Evolutionary conservation across 78 protist species (phyloP), one percentile per base, ranked within the genome.

Genomic region (Dictyostelium purpureum): DNA sequence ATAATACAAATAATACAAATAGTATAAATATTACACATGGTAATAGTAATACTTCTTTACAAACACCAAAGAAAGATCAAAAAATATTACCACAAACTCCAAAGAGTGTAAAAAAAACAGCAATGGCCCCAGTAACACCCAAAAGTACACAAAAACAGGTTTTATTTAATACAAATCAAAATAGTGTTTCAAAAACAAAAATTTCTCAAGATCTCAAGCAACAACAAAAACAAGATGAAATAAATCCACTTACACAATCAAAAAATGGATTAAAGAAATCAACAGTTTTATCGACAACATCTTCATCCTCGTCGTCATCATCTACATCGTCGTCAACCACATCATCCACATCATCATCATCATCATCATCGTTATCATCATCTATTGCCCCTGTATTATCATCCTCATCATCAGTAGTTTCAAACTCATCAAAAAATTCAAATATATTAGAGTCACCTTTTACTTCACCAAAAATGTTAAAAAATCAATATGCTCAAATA

Each of bases 381-480:
- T n/a, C n/a, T n/a, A n/a, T n/a, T n/a, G n/a, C n/a, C n/a, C n/a
- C n/a, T n/a, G n/a, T 28, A 57, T n/a, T 38, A 9, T 63, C 71
- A 33, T 35, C 70, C 14, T 24, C 71, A 1, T 33, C 18, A 63
- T 63, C 71, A 16, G 14, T 69, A 38, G 31, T 42, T 56, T 19
- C 65, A n/a, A 40, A n/a, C 7, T 11, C 7, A 49, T 49, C 54
- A 14, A 49, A 11, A 14, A 49, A 49, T 14, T 49, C 54, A 49
- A 49, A 49, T 49, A 7, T 49, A 49, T 14, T 49, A 14, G 76
- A 69, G 9, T 69, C 76, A 40, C 76, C 76, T 21, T 69, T 69
- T 69, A 40, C 76, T n/a, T 40, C 76, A 69, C 76, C 76, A 35
- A 69, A 69, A 40, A 21, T n/a, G 11, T 49, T 49, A 49, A 49